Evolutionary conservation across 2,329 filamentous ascomycete species (phyloP), one percentile per base, ranked within the genome.

Genomic region (Dothidotthia symphoricarpi): DNA sequence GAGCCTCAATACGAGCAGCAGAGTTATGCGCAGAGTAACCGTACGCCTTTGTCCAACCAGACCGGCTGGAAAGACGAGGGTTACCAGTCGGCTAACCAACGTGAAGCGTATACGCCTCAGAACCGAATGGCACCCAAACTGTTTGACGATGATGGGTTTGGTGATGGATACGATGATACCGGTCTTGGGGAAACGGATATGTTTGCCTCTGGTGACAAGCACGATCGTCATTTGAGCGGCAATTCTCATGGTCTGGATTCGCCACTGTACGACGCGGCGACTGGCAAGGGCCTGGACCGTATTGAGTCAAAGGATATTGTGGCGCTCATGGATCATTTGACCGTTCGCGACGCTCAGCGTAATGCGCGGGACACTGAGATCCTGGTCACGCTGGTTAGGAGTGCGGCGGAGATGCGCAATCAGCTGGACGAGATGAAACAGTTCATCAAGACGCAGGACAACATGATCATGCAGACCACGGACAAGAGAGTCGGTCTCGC

Each of bases 231-330:
- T 54, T 73, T 90, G 31, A 95, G 88, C 61, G 90, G 88, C 33
- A 85, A 95, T 71, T 96, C 91, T 6, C 88, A 96, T 59, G 91
- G 90, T 30, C 88, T 96, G 78, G 77, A 76, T 3, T 93, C 89
- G 19, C 90, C 91, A 3, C 75, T 97, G 14, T 97, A 95, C 59
- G 93, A 98, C 62, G 83, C 87, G 42, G 80, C 90, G 3, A 95
- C 87, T 1, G 91, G 91, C 35, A 83, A 81, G 46, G 90, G 89
- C 24, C 86, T 95, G 35, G 90, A 97, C 51, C 79, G 85, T 31
- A 97, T 98, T 34, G 85, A 97, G 64, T 95, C 89, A 30, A 93
- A 94, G 69, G 93, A 98, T 60, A 94, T 98, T 55, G 86, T 98
- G 48, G 88, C 91, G 16, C 73, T 98, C 44, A 98, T 98, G 93